Evolutionary conservation across 108 stramenopile species (phyloP).

Genomic region (Discostella stelligeroides): DNA sequence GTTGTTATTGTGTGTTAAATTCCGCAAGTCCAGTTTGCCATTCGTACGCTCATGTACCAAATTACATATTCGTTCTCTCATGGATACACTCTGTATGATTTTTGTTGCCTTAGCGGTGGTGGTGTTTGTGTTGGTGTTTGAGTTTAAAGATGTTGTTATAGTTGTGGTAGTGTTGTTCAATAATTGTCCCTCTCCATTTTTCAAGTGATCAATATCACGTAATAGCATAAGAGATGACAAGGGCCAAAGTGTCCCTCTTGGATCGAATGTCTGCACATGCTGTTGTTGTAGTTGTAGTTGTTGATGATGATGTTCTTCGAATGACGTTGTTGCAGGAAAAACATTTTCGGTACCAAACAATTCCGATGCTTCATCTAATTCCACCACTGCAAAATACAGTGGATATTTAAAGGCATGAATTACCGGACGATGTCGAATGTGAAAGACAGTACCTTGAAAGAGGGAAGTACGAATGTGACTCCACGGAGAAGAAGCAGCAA

Average conservation of each 20-base stretch:
- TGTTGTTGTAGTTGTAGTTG: background rate
- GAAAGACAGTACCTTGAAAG: constrained; percentile 63
- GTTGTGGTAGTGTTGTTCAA: too few relatives aligned
- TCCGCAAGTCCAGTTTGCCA: constrained; percentile 42
- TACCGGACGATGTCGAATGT: constrained; percentile 67
- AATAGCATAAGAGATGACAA: constrained; percentile 58
- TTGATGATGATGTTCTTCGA: background rate
- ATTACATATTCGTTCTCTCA: constrained; percentile 53
- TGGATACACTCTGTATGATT: constrained; percentile 15
- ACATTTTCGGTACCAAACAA: constrained; percentile 48
- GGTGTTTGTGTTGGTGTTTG: too few relatives aligned
- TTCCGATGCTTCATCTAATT: constrained; percentile 69
- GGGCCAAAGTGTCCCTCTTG: constrained; percentile 54
- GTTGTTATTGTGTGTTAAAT: too few relatives aligned
- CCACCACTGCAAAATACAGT: constrained; percentile 79
- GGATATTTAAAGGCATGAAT: constrained; percentile 86
- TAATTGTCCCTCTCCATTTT: constrained; percentile 78
- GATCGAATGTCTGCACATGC: background rate
- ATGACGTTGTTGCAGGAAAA: background rate
- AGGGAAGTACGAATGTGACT: constrained; percentile 32
- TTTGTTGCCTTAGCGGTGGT: constrained; percentile 17
- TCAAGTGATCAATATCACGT: constrained; percentile 67
- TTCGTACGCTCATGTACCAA: constrained; percentile 65
- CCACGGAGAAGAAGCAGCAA: constrained; percentile 15
- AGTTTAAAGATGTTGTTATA: too few relatives aligned